These are phyloP conservation scores for Nemophila menziesii DNA, from an alignment of 257 asterid genomes.

Conservation along the genomic window DNA sequence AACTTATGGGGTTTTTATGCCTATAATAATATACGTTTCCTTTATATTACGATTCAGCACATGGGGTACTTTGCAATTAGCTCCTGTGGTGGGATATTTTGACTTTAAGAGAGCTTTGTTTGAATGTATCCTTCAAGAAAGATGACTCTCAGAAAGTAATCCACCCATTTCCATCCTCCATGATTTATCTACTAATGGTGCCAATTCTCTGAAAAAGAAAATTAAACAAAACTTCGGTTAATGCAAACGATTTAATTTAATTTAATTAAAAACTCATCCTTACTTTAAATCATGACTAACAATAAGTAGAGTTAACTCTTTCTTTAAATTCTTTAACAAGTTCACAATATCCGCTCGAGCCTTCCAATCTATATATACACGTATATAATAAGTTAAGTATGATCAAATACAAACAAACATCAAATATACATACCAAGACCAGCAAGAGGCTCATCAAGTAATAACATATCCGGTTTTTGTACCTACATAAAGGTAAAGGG, in stretches of 20 bases:
- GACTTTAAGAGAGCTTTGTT: too few species aligned
- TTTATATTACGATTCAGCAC: too few species aligned
- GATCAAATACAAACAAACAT: background rate
- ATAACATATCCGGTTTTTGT: slow-evolving; percentile 70
- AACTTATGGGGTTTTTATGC: too few species aligned
- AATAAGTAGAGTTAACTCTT: slow-evolving; percentile 70
- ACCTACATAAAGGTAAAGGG: slow-evolving; percentile 41
- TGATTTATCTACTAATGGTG: slow-evolving; percentile 70
- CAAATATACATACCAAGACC: slow-evolving; percentile 63
- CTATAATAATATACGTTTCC: too few species aligned
- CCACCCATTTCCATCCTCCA: slow-evolving; percentile 99
- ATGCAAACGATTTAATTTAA: background rate
- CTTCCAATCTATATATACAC: slow-evolving; percentile 55
- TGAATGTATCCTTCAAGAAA: too few species aligned
- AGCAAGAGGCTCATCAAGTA: slow-evolving; percentile 97
- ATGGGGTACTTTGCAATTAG: too few species aligned
- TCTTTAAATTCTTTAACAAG: slow-evolving; percentile 61
- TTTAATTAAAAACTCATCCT: slow-evolving; percentile 15
- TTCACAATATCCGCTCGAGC: slow-evolving; percentile 90
- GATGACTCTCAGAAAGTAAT: too few species aligned
- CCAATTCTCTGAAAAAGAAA: slow-evolving; percentile 49
- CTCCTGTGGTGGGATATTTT: too few species aligned
- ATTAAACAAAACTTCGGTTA: background rate
- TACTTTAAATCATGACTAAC: slow-evolving; percentile 94
- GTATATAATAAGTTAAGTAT: slow-evolving; percentile 3